Conservation (phyloP, 2,329 filamentous ascomycete species). For the Passalora sequoiae region DNA sequence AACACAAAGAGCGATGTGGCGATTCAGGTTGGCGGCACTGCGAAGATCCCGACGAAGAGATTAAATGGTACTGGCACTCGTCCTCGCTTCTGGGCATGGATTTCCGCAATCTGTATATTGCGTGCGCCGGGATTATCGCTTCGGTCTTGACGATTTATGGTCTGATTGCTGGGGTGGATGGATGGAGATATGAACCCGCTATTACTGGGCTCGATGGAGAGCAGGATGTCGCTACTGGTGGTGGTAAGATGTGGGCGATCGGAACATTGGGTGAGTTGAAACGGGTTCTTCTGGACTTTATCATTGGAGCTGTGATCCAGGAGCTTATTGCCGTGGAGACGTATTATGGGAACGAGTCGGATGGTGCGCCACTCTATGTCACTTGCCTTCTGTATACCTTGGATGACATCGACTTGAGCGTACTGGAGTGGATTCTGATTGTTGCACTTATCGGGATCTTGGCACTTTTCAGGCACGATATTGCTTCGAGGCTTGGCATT, state of each 20-base stretch:
- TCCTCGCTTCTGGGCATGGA: not conserved
- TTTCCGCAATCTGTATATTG: slow-evolving; percentile 4
- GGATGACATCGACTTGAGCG: not conserved
- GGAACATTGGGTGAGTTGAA: not conserved
- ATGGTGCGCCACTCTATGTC: not conserved
- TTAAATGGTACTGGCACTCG: too few species aligned
- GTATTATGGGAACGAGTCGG: not conserved
- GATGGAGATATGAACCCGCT: not conserved
- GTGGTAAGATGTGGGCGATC: not conserved
- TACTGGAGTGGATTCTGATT: not conserved
- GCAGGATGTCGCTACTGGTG: not conserved
- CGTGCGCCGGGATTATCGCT: not conserved
- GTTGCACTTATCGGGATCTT: not conserved
- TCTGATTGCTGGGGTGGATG: not conserved
- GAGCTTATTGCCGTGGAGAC: slow-evolving; percentile 5
- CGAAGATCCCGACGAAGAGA: not conserved
- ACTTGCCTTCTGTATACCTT: not conserved
- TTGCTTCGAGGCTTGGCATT: slow-evolving; percentile 4
- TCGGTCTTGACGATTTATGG: not conserved
- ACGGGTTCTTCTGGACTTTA: slow-evolving; percentile 3
- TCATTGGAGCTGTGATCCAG: slow-evolving; percentile 2
- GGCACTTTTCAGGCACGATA: slow-evolving; percentile 4
- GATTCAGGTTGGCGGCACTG: not conserved
- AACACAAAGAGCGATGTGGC: not conserved
- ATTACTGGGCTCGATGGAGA: not conserved